phyloP scores from a whole-genome alignment of 495 filamentous ascomycete species.

The Copromyces sp. region DNA sequence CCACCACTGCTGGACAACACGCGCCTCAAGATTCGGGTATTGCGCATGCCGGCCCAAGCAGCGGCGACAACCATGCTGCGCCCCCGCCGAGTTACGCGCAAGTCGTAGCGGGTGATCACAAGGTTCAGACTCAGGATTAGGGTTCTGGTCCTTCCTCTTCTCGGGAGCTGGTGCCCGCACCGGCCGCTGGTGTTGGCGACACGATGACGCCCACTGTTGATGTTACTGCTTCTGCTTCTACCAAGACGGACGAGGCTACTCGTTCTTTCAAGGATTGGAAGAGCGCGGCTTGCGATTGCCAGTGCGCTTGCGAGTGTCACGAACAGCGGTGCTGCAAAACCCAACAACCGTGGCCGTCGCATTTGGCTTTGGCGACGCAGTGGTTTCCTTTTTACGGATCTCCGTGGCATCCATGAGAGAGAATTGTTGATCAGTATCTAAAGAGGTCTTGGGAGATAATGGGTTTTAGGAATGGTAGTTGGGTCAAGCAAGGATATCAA shows the following conservation, averaged over 20 bases:
- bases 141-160: background rate
- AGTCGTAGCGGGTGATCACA: constrained; percentile 78
- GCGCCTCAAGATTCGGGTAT: constrained; percentile 28
- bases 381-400: background rate
- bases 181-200: background rate
- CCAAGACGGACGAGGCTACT: background rate
- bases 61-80: constrained; percentile 20
- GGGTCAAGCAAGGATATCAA: background rate
- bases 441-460: background rate
- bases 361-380: background rate
- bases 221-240: background rate
- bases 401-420: background rate
- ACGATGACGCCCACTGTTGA: background rate
- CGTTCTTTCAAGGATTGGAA: background rate
- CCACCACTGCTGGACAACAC: constrained; percentile 9
- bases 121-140: constrained; percentile 68
- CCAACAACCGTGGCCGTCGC: background rate
- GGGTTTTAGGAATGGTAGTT: background rate
- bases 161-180: background rate
- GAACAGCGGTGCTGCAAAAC: background rate
- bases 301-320: background rate
- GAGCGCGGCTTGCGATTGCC: background rate
- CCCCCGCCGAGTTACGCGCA: constrained; percentile 74
- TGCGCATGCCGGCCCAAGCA: constrained; percentile 27
- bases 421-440: background rate